A percentile compares a stretch with the other conserved stretches of the same genome.
phyloP scores from a whole-genome alignment of 352 stramenopile species.

The Phytophthora sp. region DNA sequence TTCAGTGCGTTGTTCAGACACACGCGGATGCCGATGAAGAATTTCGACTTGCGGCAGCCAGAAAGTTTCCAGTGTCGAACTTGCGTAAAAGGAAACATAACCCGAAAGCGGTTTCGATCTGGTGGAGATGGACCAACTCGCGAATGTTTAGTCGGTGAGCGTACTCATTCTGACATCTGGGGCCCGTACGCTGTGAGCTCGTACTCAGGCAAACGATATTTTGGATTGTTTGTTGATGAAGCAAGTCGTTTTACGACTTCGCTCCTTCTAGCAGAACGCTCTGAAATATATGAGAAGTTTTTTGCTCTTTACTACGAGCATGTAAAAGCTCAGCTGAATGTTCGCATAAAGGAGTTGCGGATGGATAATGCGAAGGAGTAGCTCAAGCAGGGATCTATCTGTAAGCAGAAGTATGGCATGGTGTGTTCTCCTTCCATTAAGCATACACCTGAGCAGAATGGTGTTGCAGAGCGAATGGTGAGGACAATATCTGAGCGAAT shows the following conservation, averaged over 20 bases:
- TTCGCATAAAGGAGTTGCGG: slow-evolving; percentile 19
- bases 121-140: background rate
- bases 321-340: slow-evolving; percentile 14
- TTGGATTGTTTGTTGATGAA: slow-evolving; percentile 16
- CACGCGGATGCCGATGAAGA: background rate
- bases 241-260: slow-evolving; percentile 14
- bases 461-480: slow-evolving; percentile 19
- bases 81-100: background rate
- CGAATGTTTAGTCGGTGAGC: slow-evolving; percentile 3
- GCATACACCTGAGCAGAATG: slow-evolving; percentile 28
- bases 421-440: slow-evolving; percentile 18
- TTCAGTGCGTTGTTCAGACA: background rate
- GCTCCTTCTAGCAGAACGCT: slow-evolving; percentile 10
- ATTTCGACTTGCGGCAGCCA: background rate
- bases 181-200: slow-evolving; percentile 1
- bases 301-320: slow-evolving; percentile 13
- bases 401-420: slow-evolving; percentile 16
- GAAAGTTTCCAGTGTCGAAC: background rate
- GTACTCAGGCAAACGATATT: background rate
- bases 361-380: slow-evolving; percentile 26
- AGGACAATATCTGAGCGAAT: slow-evolving; percentile 23
- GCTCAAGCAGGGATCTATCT: background rate
- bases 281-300: slow-evolving; percentile 26
- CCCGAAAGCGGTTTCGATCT: background rate
- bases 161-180: background rate